Evolutionary conservation across 2,329 filamentous ascomycete genomes (phyloP).

Genomic region (Colletotrichum magnum): DNA sequence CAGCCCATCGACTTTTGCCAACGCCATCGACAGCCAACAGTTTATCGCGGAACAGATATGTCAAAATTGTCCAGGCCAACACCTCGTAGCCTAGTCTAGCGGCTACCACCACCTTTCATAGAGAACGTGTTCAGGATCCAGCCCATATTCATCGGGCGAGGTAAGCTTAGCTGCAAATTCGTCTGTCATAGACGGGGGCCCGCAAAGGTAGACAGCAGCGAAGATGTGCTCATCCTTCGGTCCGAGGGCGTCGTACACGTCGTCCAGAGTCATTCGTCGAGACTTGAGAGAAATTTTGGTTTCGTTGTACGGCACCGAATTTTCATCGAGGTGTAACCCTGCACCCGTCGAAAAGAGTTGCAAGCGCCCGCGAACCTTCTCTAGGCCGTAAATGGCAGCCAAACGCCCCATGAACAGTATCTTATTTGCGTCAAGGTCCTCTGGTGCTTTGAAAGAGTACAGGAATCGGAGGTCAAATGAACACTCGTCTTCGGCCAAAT

Average conservation of each 20-base stretch:
- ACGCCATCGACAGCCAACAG: too few relatives aligned
- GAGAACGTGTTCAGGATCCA: constrained; percentile 48
- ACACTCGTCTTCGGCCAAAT: constrained; percentile 62
- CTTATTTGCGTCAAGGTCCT: constrained; percentile 46
- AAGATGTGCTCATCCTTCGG: constrained; percentile 49
- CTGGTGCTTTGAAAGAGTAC: constrained; percentile 67
- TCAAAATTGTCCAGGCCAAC: not conserved
- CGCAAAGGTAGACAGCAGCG: constrained; percentile 76
- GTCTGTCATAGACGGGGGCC: constrained; percentile 78
- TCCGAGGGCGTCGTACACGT: constrained; percentile 58
- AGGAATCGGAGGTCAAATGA: constrained; percentile 68
- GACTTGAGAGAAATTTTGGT: constrained; percentile 48
- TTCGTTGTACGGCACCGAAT: constrained; percentile 31
- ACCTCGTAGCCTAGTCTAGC: not conserved
- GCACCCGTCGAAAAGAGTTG: constrained; percentile 63
- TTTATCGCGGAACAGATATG: too few relatives aligned
- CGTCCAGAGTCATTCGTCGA: constrained; percentile 59
- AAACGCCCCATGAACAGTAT: constrained; percentile 69
- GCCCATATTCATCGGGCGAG: constrained; percentile 43
- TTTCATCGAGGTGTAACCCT: not conserved
- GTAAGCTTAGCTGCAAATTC: constrained; percentile 67
- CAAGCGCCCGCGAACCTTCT: constrained; percentile 56
- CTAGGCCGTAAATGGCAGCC: constrained; percentile 54
- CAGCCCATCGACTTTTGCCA: too few relatives aligned
- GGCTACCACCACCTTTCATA: constrained; percentile 57